phyloP scores from a whole-genome alignment of 2,329 filamentous ascomycete genomes.

The Monilinia vaccinii-corymbosi region DNA sequence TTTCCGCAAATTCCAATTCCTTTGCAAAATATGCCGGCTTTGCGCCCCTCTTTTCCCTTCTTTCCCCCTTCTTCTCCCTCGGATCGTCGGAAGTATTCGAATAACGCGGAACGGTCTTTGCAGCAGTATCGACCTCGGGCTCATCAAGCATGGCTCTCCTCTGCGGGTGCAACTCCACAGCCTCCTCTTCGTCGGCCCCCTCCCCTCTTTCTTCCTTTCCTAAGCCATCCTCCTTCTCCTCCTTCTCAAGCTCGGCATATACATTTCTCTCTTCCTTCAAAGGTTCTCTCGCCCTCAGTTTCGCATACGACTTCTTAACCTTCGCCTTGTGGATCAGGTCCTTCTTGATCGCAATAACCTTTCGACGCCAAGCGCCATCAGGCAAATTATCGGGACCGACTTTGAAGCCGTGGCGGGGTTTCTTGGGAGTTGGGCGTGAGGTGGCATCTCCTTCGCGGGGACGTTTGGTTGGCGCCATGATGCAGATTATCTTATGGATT shows the following conservation, averaged over 20 bases:
- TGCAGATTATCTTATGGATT: slow-evolving; percentile 7
- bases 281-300: slow-evolving; percentile 55
- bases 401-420: slow-evolving; percentile 62
- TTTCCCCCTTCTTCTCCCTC: neutral
- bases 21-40: slow-evolving; percentile 32
- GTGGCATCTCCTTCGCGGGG: slow-evolving; percentile 38
- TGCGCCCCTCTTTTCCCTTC: slow-evolving; percentile 15
- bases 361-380: slow-evolving; percentile 79
- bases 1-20: slow-evolving; percentile 32
- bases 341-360: slow-evolving; percentile 84
- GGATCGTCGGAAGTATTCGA: neutral
- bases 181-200: slow-evolving; percentile 1
- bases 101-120: slow-evolving; percentile 3
- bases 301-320: slow-evolving; percentile 84
- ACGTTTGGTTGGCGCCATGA: slow-evolving; percentile 50
- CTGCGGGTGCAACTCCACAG: slow-evolving; percentile 49
- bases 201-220: neutral
- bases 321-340: slow-evolving; percentile 87
- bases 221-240: neutral
- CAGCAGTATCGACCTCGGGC: slow-evolving; percentile 19
- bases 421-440: slow-evolving; percentile 37
- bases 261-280: neutral
- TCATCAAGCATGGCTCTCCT: slow-evolving; percentile 49
- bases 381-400: slow-evolving; percentile 87
- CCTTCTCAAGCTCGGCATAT: neutral